Conservation (phyloP, 75 land plant species). For the Cupressus sempervirens region DNA sequence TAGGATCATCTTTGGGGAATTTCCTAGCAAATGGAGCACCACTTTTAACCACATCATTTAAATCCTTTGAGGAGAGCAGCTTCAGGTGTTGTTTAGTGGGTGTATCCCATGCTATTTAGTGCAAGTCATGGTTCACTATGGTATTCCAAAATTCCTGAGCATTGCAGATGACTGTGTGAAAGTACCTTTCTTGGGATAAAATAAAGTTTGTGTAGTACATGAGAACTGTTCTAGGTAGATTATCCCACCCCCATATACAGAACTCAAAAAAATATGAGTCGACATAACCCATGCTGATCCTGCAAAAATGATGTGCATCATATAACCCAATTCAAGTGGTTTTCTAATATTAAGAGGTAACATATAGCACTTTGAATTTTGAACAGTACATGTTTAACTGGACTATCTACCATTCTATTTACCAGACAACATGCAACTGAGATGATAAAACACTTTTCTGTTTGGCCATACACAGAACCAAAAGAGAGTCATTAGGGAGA, state of each 20-base stretch:
- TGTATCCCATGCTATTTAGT: conserved; percentile 64
- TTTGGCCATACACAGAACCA: too few relatives aligned
- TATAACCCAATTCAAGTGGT: conserved; percentile 3
- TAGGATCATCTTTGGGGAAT: too few relatives aligned
- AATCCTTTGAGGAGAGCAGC: conserved; percentile 45
- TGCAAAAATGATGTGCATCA: conserved; percentile 13
- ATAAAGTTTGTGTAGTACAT: conserved; percentile 84
- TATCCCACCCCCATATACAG: too few relatives aligned
- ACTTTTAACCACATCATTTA: too few relatives aligned
- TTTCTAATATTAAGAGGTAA: background rate
- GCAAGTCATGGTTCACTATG: conserved; percentile 78
- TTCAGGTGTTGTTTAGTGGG: conserved; percentile 87
- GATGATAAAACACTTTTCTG: background rate
- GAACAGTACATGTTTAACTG: background rate
- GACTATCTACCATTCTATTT: too few relatives aligned
- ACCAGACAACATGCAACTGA: background rate
- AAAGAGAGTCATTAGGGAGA: too few relatives aligned
- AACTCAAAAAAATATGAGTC: conserved; percentile 63
- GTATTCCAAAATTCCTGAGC: conserved; percentile 74
- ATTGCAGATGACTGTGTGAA: conserved; percentile 83
- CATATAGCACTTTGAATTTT: background rate
- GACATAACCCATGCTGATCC: conserved; percentile 76
- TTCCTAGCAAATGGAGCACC: too few relatives aligned
- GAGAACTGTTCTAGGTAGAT: conserved; percentile 83
- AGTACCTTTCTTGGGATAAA: conserved; percentile 82